Evolutionary conservation across 441 rosid species (phyloP), one percentile per base, ranked within the genome.

Genomic region (Hura crepitans): DNA sequence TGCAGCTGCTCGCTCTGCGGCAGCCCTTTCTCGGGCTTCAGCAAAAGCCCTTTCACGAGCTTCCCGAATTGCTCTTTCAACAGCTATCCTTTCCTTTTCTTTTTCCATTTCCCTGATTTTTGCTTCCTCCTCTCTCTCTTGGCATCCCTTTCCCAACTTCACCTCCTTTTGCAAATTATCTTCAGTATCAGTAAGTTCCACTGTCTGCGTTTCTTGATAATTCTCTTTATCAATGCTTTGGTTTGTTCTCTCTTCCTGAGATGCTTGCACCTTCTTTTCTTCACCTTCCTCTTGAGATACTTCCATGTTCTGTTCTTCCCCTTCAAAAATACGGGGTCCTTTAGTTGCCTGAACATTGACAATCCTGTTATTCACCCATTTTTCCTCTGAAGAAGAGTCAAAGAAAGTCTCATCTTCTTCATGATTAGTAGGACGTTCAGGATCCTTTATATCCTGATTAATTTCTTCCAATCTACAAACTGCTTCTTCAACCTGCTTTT

Each of bases 21-120:
- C 91, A 69, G 89, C 91, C 81, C 81, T 86, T 76, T 89, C 96
- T 62, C 79, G 86, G 71, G 92, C 99, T 73, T 90, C 99, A 77
- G 89, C 88, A 80, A 87, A 95, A 43, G 97, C 97, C 74, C 99
- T 87, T 85, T 86, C 96, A 49, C 96, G 93, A 58, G 94, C 99
- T 83, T 95, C 99, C 62, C 92, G 82, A 49, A 95, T 89, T 69
- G 95, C 99, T 82, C 97, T 89, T 78, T 90, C 97, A 61, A 92
- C 99, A 82, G 84, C 96, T 62, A 80, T 64, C 79, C 96, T 83
- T 79, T 87, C 85, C 1, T 74, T 81, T 56, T 73, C 91, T 59
- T 70, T 86, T 77, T 88, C 92, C 69, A 77, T 76, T 68, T 82
- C 87, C 69, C 74, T 83, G 72, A 72, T 83, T 76, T 79, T 89